These are phyloP conservation scores for Alloteropsis semialata DNA, from an alignment of 176 grass and related monocot species.

Conservation along the genomic window DNA sequence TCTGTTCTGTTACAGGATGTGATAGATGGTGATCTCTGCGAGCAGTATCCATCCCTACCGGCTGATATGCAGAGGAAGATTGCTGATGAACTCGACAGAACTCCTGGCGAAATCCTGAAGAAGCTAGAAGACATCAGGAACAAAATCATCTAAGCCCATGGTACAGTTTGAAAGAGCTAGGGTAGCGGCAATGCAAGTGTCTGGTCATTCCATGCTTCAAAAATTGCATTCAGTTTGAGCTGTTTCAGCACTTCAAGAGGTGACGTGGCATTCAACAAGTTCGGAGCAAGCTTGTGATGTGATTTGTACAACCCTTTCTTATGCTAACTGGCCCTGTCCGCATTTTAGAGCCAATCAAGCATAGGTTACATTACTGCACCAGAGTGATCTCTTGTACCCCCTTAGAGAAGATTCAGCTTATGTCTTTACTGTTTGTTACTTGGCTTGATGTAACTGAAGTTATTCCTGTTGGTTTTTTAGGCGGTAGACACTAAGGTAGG, in stretches of 20 bases:
- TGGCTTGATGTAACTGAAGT: conserved; percentile 15
- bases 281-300: too few relatives aligned
- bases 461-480: conserved; percentile 25
- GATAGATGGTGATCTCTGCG: conserved; percentile 59
- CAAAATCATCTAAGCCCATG: conserved; percentile 65
- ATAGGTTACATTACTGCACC: neutral
- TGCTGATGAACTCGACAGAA: conserved; percentile 80
- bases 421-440: neutral
- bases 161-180: neutral
- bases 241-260: neutral
- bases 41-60: conserved; percentile 60
- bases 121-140: conserved; percentile 99
- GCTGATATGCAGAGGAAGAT: conserved; percentile 89
- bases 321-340: conserved; percentile 3
- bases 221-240: neutral
- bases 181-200: neutral
- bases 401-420: neutral
- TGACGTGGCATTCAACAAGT: neutral
- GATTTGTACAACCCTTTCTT: too few relatives aligned
- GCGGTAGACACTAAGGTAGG: too few relatives aligned
- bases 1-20: conserved; percentile 61
- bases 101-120: conserved; percentile 70
- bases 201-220: conserved; percentile 1
- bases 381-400: conserved; percentile 17
- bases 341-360: too few relatives aligned